Evolutionary conservation across 139 green algal genomes (phyloP).

Genomic region (Pseudopediastrum boryanum): DNA sequence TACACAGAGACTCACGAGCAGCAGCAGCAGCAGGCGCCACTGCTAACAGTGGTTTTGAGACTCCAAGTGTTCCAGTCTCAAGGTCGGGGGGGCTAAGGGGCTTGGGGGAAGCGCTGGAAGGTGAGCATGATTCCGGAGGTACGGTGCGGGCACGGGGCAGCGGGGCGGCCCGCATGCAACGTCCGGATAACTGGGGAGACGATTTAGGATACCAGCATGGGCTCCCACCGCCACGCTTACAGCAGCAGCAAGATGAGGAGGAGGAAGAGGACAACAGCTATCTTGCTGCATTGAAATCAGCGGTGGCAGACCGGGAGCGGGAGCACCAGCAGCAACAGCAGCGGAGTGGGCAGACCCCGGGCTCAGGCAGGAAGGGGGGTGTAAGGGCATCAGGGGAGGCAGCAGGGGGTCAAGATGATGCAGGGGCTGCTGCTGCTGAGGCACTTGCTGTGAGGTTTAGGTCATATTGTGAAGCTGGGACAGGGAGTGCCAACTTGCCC

Average conservation of each 20-base stretch:
- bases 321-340: constrained; percentile 7
- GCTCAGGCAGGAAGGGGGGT: neutral
- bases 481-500: constrained; percentile 60
- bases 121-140: neutral
- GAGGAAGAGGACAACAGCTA: constrained; percentile 33
- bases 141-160: neutral
- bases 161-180: neutral
- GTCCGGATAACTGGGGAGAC: neutral
- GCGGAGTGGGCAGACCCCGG: neutral
- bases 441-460: neutral
- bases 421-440: neutral
- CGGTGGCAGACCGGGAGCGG: constrained; percentile 29
- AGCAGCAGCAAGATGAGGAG: constrained; percentile 25
- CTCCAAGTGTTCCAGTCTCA: neutral
- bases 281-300: constrained; percentile 32
- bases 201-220: neutral
- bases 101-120: neutral
- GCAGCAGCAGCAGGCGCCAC: too few species aligned
- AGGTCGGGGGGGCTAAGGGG: neutral
- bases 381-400: neutral
- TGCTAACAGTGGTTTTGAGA: too few species aligned
- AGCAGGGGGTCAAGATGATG: neutral
- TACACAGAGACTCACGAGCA: too few species aligned
- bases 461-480: constrained; percentile 14
- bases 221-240: neutral